Evolutionary conservation across 208 protist species (phyloP).

Genomic region (Leishmania guyanensis): DNA sequence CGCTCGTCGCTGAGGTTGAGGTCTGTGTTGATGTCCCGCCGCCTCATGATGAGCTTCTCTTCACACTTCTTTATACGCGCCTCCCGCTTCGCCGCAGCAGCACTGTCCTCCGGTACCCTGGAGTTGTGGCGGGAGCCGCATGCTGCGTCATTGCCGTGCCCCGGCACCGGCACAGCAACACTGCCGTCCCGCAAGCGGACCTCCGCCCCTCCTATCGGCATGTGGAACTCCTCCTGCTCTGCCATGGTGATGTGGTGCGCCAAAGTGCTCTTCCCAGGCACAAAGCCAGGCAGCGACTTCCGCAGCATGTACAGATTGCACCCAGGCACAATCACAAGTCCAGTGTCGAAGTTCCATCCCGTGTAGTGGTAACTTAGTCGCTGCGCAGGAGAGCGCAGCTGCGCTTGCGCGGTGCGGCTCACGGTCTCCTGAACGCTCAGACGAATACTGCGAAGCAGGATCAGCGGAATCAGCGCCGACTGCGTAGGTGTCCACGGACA

Average conservation of each 20-base stretch:
- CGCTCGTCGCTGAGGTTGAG: constrained; percentile 14
- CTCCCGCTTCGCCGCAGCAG: neutral
- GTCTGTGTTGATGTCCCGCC: neutral
- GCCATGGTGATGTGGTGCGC: neutral
- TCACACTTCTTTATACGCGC: neutral
- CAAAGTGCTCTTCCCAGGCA: constrained; percentile 4
- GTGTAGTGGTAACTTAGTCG: constrained; percentile 5
- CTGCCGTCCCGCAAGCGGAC: neutral
- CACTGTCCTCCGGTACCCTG: neutral
- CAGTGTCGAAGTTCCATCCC: neutral
- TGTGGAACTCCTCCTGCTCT: neutral
- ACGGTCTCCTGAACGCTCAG: constrained; percentile 2
- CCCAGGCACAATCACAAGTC: neutral
- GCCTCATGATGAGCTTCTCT: neutral
- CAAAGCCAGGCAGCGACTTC: constrained; percentile 2
- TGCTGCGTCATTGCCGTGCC: neutral
- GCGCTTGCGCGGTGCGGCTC: neutral
- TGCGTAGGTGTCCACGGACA: neutral
- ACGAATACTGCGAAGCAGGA: neutral
- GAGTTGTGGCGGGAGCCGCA: neutral
- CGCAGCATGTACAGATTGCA: constrained; percentile 1
- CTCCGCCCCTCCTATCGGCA: neutral
- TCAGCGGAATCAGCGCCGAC: constrained; percentile 8
- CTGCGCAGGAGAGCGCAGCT: constrained; percentile 8
- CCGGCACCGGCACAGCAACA: neutral